Percentiles rank a stretch among this genome's conserved stretches.
Conservation (phyloP, 495 filamentous ascomycete species). For the Hypoxylon rickii region DNA sequence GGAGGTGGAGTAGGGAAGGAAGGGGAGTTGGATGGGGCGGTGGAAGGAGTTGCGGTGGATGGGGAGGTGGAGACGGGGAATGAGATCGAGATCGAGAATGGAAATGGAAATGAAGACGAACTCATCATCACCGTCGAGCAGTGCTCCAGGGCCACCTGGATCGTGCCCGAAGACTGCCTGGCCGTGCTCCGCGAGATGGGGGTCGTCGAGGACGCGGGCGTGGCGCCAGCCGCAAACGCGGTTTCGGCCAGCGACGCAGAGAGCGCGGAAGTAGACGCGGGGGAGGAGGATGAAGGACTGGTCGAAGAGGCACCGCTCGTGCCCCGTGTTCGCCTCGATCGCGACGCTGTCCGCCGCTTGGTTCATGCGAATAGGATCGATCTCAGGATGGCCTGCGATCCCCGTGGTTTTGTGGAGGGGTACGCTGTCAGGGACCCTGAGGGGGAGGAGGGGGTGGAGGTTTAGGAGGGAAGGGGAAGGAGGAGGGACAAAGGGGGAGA, state of each 20-base stretch:
- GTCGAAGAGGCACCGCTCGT: slow-evolving; percentile 11
- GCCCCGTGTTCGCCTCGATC: slow-evolving; percentile 57
- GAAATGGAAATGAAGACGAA: slow-evolving; percentile 26
- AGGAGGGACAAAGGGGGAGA: background rate
- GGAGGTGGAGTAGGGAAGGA: slow-evolving; percentile 3
- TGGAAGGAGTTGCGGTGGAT: too few species aligned
- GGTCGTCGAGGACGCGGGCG: slow-evolving; percentile 64
- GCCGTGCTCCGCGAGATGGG: slow-evolving; percentile 78
- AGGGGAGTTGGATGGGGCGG: too few species aligned
- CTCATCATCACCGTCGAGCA: slow-evolving; percentile 44
- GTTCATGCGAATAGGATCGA: slow-evolving; percentile 50
- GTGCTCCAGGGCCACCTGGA: slow-evolving; percentile 67
- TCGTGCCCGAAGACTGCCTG: slow-evolving; percentile 80
- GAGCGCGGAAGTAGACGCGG: background rate
- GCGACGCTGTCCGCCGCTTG: slow-evolving; percentile 60
- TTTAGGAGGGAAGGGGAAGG: slow-evolving; percentile 1
- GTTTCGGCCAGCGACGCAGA: slow-evolving; percentile 24
- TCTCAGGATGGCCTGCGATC: slow-evolving; percentile 57
- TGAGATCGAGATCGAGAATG: too few species aligned
- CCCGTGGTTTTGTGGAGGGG: slow-evolving; percentile 59
- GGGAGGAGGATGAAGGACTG: slow-evolving; percentile 1
- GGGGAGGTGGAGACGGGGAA: too few species aligned
- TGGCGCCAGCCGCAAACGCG: background rate
- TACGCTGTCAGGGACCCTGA: slow-evolving; percentile 44
- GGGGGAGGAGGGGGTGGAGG: slow-evolving; percentile 34